Evolutionary conservation across 768 basidiomycete genomes (phyloP).

Genomic region (Kwoniella pini): DNA sequence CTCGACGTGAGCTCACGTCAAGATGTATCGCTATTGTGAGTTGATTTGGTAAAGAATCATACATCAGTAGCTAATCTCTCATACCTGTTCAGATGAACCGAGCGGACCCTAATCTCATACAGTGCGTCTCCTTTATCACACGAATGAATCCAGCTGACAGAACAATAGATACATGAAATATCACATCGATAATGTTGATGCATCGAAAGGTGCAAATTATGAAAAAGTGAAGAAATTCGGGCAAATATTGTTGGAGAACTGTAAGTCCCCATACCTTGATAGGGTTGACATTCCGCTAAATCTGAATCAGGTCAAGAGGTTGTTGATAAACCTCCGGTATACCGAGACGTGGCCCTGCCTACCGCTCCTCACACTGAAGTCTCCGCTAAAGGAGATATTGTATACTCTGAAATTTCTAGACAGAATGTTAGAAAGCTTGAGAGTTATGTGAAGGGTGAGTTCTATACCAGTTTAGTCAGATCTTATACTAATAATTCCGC

Average conservation of each 20-base stretch:
- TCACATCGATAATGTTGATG: slow-evolving; percentile 79
- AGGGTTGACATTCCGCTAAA: neutral
- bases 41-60: neutral
- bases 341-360: slow-evolving; percentile 76
- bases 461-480: neutral
- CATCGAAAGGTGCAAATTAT: slow-evolving; percentile 80
- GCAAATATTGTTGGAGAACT: slow-evolving; percentile 89
- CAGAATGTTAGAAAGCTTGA: slow-evolving; percentile 96
- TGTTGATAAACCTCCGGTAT: slow-evolving; percentile 47
- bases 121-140: slow-evolving; percentile 32
- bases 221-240: slow-evolving; percentile 96
- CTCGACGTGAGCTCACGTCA: slow-evolving; percentile 64
- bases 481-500: slow-evolving; percentile 37
- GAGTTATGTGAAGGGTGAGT: slow-evolving; percentile 67
- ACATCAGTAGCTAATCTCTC: neutral
- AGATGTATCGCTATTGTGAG: slow-evolving; percentile 82
- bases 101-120: slow-evolving; percentile 79
- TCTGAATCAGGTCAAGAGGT: slow-evolving; percentile 42
- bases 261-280: slow-evolving; percentile 19
- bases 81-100: slow-evolving; percentile 69
- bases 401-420: slow-evolving; percentile 91
- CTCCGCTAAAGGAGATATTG: slow-evolving; percentile 87
- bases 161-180: slow-evolving; percentile 86
- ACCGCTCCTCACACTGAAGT: slow-evolving; percentile 96
- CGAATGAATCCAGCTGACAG: neutral